A percentile compares a stretch with the other conserved stretches of the same genome.
Evolutionary conservation across 2,329 filamentous ascomycete genomes (phyloP).

Genomic region (Alternaria consortialis): DNA sequence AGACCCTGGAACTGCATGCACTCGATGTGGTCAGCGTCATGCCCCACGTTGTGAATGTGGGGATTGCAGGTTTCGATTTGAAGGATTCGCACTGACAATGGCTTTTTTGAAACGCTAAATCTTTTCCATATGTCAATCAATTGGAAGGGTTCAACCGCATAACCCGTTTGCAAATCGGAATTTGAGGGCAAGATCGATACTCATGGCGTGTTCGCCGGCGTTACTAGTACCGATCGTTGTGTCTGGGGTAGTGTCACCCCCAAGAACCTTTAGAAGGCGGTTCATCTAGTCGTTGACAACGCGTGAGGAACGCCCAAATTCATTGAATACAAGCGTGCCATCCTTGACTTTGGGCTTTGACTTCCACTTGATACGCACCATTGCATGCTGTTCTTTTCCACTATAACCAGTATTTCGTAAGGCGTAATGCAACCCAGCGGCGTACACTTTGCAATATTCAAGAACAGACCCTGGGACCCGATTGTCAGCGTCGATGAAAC

Average conservation of each 20-base stretch:
- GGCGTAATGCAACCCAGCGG: slow-evolving; percentile 24
- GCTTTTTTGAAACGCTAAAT: not conserved
- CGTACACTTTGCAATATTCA: slow-evolving; percentile 31
- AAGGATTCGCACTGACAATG: slow-evolving; percentile 13
- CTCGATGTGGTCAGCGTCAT: slow-evolving; percentile 21
- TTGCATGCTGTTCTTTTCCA: slow-evolving; percentile 6
- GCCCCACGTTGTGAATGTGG: slow-evolving; percentile 23
- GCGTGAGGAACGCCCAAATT: slow-evolving; percentile 24
- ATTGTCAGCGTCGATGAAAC: slow-evolving; percentile 32
- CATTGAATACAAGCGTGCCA: slow-evolving; percentile 14
- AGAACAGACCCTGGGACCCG: slow-evolving; percentile 23
- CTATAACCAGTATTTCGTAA: not conserved
- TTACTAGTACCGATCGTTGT: slow-evolving; percentile 20
- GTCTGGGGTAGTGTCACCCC: not conserved
- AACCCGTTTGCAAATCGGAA: slow-evolving; percentile 27
- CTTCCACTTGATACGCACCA: slow-evolving; percentile 32
- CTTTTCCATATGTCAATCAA: slow-evolving; percentile 22
- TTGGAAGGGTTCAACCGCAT: slow-evolving; percentile 29
- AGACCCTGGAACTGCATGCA: slow-evolving; percentile 24
- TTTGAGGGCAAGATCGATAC: slow-evolving; percentile 17
- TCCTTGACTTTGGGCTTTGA: slow-evolving; percentile 26
- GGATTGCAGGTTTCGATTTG: slow-evolving; percentile 26
- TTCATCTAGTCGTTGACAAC: slow-evolving; percentile 29
- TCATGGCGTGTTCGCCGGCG: slow-evolving; percentile 31
- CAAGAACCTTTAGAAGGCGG: slow-evolving; percentile 7